A percentile compares a stretch with the other conserved stretches of the same genome.
Evolutionary conservation across 495 filamentous ascomycete genomes (phyloP).

Genomic region (Schizothecium vesticola): DNA sequence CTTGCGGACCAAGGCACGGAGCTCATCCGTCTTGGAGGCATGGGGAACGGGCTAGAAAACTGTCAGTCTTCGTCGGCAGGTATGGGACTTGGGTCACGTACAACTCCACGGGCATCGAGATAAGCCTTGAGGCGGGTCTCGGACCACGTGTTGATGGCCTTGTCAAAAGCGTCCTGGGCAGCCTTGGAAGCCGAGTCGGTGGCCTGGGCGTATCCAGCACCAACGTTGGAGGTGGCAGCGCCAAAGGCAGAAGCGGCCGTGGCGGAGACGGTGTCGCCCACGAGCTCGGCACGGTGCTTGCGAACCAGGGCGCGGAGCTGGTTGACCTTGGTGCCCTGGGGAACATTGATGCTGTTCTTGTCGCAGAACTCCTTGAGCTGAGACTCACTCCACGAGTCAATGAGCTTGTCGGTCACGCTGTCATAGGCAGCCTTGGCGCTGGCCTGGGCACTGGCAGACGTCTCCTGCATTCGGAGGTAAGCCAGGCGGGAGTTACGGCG

Average conservation of each 20-base stretch:
- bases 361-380: conserved; percentile 90
- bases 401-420: conserved; percentile 71
- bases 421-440: conserved; percentile 64
- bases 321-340: conserved; percentile 83
- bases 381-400: conserved; percentile 84
- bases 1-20: conserved; percentile 67
- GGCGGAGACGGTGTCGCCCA: conserved; percentile 58
- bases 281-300: conserved; percentile 73
- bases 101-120: conserved; percentile 57
- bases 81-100: neutral
- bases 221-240: conserved; percentile 77
- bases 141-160: conserved; percentile 62
- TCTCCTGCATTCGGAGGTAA: conserved; percentile 57
- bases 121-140: conserved; percentile 70
- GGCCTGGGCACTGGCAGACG: conserved; percentile 55
- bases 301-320: conserved; percentile 87
- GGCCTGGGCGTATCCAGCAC: conserved; percentile 70
- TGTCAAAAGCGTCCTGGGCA: conserved; percentile 62
- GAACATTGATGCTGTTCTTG: conserved; percentile 75
- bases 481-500: conserved; percentile 85
- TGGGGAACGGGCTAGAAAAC: conserved; percentile 65
- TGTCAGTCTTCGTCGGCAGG: conserved; percentile 13
- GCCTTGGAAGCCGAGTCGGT: conserved; percentile 64
- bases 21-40: conserved; percentile 68
- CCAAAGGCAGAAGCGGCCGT: conserved; percentile 63